A percentile compares a stretch with the other conserved stretches of the same genome.
These are phyloP conservation scores for Talaromyces sp. DNA, from an alignment of 2,329 filamentous ascomycete genomes.

Conservation along the genomic window DNA sequence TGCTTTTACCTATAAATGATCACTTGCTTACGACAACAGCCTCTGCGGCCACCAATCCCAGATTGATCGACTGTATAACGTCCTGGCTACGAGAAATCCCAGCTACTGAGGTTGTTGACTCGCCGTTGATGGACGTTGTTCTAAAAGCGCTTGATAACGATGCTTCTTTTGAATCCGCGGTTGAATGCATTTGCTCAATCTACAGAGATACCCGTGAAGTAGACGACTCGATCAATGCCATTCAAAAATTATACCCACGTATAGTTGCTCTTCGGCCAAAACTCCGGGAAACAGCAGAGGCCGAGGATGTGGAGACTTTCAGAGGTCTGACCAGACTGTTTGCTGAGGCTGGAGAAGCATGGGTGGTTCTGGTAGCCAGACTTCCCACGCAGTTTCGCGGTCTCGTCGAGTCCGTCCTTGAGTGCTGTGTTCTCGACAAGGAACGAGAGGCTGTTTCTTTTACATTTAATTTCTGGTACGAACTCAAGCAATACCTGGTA, in stretches of 20 bases:
- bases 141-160: slow-evolving; percentile 72
- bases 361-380: slow-evolving; percentile 86
- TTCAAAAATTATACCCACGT: slow-evolving; percentile 75
- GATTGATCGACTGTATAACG: slow-evolving; percentile 89
- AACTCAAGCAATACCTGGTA: slow-evolving; percentile 92
- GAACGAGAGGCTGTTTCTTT: slow-evolving; percentile 88
- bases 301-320: slow-evolving; percentile 79
- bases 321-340: slow-evolving; percentile 88
- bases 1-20: neutral
- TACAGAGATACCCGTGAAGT: slow-evolving; percentile 90
- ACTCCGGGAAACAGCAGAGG: slow-evolving; percentile 67
- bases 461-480: slow-evolving; percentile 97
- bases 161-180: slow-evolving; percentile 74
- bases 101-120: slow-evolving; percentile 73
- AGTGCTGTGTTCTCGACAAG: slow-evolving; percentile 80
- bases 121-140: slow-evolving; percentile 74
- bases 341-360: slow-evolving; percentile 86
- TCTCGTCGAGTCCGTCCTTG: slow-evolving; percentile 84
- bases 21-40: slow-evolving; percentile 43
- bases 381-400: slow-evolving; percentile 74
- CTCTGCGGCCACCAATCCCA: slow-evolving; percentile 75
- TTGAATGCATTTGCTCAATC: slow-evolving; percentile 88
- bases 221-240: slow-evolving; percentile 78
- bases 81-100: slow-evolving; percentile 96
- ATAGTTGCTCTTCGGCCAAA: slow-evolving; percentile 71